Percentiles rank a stretch among this genome's conserved stretches.
phyloP scores from a whole-genome alignment of 2,329 filamentous ascomycete species.

The Penicillium sp. region DNA sequence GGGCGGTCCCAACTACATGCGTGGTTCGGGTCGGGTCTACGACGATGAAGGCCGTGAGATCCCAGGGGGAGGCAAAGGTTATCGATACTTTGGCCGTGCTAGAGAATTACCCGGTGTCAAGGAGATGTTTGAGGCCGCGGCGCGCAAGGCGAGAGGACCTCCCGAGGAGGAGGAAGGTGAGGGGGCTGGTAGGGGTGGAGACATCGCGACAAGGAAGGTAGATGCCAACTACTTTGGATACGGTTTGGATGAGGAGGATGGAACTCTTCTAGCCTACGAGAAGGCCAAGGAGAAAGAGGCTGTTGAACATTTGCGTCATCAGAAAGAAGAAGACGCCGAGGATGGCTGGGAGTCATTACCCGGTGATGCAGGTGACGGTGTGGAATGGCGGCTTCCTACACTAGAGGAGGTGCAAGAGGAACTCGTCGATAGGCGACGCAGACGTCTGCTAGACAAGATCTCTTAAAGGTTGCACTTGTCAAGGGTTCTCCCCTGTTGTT shows the following conservation, averaged over 20 bases:
- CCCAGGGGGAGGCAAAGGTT: constrained; percentile 71
- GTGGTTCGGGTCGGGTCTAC: constrained; percentile 63
- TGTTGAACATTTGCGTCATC: constrained; percentile 60
- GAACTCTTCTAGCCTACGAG: constrained; percentile 73
- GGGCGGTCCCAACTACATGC: constrained; percentile 96
- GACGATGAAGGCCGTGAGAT: constrained; percentile 70
- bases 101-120: constrained; percentile 89
- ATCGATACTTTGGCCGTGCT: constrained; percentile 89
- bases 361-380: constrained; percentile 77
- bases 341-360: constrained; percentile 79
- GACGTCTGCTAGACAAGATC: constrained; percentile 78
- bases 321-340: constrained; percentile 54
- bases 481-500: constrained; percentile 1
- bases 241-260: constrained; percentile 86
- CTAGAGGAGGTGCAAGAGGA: constrained; percentile 92
- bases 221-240: constrained; percentile 97
- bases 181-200: constrained; percentile 42
- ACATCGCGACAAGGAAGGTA: constrained; percentile 59
- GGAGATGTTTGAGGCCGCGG: constrained; percentile 83
- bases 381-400: constrained; percentile 76
- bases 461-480: constrained; percentile 31
- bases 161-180: constrained; percentile 65
- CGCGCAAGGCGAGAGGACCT: constrained; percentile 57
- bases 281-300: constrained; percentile 76
- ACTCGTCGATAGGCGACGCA: constrained; percentile 76